Base-by-base conservation (phyloP, 192 early-diverging fungal species). In the Umbelopsis vinacea region DNA sequence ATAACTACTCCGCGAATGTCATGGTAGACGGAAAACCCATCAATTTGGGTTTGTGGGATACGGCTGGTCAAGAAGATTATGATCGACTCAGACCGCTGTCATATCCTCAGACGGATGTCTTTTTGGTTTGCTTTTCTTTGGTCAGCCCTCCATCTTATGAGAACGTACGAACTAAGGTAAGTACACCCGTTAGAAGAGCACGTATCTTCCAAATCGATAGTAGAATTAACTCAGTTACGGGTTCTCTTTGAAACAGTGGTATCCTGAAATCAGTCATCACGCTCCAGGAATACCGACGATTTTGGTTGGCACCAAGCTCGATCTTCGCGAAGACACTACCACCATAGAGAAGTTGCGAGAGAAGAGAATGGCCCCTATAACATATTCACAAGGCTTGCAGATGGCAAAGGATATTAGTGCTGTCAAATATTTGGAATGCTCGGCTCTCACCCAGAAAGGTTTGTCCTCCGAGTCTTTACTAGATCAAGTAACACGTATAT, bases 11-110 rank as follows among this genome's bases (percentile, higher is more conserved):
- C 22, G 97, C 96, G 54, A 97, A 97, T 81, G 95, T 98, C 47
- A 98, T 98, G 97, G 96, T 98, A 6, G 97, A 97, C 81, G 96
- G 95, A 71, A 97, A 97, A 81, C 97, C 96, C 68, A 97, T 98
- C 84, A 98, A 95, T 83, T 83, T 98, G 57, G 97, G 97, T 43
- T 88, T 98, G 69, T 98, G 96, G 96, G 97, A 98, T 88, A 98
- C 97, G 4, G 97, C 97, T 63, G 97, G 97, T 57, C 97, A 98
- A 84, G 97, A 98, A 85, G 97, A 99, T 83, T 97, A 98, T 84
- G 97, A 98, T 80, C 94, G 97, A 54, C 88, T 98, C 67, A 93
- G 97, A 69, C 97, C 97, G 10, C 87, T 98, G 47, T 97, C 95
- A 66, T 98, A 98, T 83, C 97, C 97, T 53, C 97, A 98, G 76